A percentile compares a stretch with the other conserved stretches of the same genome.
Conservation (phyloP, 2,329 filamentous ascomycete genomes). For the Rugonectria rugulosa region DNA sequence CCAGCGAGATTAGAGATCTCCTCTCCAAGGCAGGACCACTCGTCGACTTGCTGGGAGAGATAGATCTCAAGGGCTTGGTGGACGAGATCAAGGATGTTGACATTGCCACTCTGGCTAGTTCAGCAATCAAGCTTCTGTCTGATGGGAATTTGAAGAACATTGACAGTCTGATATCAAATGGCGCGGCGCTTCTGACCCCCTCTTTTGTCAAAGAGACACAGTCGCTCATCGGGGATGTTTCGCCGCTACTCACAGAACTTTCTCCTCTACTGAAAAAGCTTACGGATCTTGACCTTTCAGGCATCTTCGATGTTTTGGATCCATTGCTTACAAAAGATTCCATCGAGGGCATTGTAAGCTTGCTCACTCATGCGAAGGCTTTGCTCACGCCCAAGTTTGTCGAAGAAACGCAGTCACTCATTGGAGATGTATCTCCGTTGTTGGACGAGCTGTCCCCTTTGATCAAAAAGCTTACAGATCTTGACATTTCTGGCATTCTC, state of each 20-base stretch:
- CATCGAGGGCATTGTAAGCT: constrained; percentile 37
- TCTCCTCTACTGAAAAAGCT: constrained; percentile 35
- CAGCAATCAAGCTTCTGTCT: constrained; percentile 42
- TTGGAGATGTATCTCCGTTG: constrained; percentile 44
- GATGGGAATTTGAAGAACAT: constrained; percentile 45
- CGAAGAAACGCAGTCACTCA: constrained; percentile 38
- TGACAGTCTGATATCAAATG: constrained; percentile 46
- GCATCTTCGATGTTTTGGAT: constrained; percentile 38
- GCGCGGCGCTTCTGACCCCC: constrained; percentile 46
- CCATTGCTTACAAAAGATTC: constrained; percentile 40
- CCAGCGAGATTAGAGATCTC: constrained; percentile 39
- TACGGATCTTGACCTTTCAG: constrained; percentile 42
- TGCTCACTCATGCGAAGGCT: constrained; percentile 41
- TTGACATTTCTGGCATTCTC: constrained; percentile 44
- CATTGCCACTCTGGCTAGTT: constrained; percentile 40
- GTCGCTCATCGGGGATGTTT: constrained; percentile 44
- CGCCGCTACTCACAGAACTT: constrained; percentile 42
- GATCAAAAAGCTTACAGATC: constrained; percentile 38
- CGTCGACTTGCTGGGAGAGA: constrained; percentile 40
- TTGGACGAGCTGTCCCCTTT: constrained; percentile 33
- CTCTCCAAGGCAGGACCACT: constrained; percentile 41
- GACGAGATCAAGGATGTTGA: constrained; percentile 43
- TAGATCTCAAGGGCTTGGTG: constrained; percentile 46
- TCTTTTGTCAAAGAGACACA: constrained; percentile 45
- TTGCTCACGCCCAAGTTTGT: constrained; percentile 36